Evolutionary conservation across 306 rosid genomes (phyloP), one percentile per base, ranked within the genome.

Genomic region (Pyrus bretschneideri): DNA sequence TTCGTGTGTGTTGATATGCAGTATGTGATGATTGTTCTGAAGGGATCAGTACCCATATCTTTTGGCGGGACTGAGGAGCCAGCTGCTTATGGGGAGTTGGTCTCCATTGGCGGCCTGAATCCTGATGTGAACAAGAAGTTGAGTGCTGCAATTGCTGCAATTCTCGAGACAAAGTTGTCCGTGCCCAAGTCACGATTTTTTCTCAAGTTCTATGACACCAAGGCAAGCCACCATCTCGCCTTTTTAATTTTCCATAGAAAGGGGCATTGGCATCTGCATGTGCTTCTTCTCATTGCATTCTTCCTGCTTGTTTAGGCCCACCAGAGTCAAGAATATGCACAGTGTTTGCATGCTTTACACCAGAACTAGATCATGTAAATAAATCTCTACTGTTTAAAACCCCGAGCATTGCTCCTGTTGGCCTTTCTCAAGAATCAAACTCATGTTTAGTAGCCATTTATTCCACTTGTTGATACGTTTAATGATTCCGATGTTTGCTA

Each of bases 21-120:
- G 99, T 90, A 92, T 86, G 97, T 92, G 87, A 95, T 95, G 97
- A 77, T 90, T 80, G 97, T 92, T 45, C 85, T 95, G 87, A 92
- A 92, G 83, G 99, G 99, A 73, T 95, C 99, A 18, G 83, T 92
- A 44, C 97, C 99, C 76, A 83, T 95, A 10, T 38, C 99, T 72
- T 95, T 95, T 87, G 96, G 97, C 74, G 99, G 97, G 68, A 88
- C 73, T 55, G 97, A 95, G 87, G 81, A 90, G 79, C 97, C 97
- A 35, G 97, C 99, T 52, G 99, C 97, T 58, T 92, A 89, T 81
- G 97, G 93, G 35, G 99, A 95, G 87, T 72, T 95, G 92, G 91
- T 92, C 76, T 90, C 99, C 79, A 95, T 95, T 71, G 99, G 99
- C 22, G 99, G 93, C 66, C 92, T 95, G 72, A 83, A 69, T 72